phyloP scores from a whole-genome alignment of 1,284 basidiomycete species.

The Tausonia pullulans region DNA sequence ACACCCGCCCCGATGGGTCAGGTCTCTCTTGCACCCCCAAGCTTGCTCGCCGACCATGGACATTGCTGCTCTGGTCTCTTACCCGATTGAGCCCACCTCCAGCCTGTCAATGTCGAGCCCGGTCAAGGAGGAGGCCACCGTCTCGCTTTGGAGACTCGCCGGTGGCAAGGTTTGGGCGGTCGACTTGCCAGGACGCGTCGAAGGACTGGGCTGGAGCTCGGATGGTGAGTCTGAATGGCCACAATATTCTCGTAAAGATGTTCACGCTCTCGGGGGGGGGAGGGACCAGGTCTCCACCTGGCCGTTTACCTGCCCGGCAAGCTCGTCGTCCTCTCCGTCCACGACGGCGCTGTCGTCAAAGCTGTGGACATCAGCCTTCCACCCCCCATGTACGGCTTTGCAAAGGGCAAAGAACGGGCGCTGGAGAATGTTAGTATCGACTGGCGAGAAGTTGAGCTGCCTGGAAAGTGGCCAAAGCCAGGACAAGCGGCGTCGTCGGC shows the following conservation, averaged over 20 bases:
- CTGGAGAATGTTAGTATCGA: too few species aligned
- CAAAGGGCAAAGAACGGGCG: too few species aligned
- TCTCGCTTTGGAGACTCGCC: conserved; percentile 2
- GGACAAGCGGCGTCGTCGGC: too few species aligned
- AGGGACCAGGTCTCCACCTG: neutral
- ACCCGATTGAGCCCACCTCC: neutral
- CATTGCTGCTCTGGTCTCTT: conserved; percentile 4
- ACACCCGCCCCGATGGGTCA: neutral
- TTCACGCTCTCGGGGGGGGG: neutral
- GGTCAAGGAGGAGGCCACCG: neutral
- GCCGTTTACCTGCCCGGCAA: neutral
- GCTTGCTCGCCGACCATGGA: conserved; percentile 13
- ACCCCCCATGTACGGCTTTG: too few species aligned
- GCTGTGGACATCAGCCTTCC: neutral
- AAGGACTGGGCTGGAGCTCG: conserved; percentile 6
- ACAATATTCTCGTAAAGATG: neutral
- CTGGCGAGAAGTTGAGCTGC: too few species aligned
- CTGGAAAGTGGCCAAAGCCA: too few species aligned
- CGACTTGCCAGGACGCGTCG: neutral
- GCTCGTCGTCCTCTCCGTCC: conserved; percentile 4
- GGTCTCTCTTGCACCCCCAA: conserved; percentile 6
- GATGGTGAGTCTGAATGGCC: conserved; percentile 2
- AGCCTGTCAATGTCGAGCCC: neutral
- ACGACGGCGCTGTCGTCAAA: conserved; percentile 2
- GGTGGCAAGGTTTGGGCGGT: conserved; percentile 8